A percentile compares a stretch with the other conserved stretches of the same genome.
phyloP scores from a whole-genome alignment of 306 rosid species.

The Inga leiocalycina region DNA sequence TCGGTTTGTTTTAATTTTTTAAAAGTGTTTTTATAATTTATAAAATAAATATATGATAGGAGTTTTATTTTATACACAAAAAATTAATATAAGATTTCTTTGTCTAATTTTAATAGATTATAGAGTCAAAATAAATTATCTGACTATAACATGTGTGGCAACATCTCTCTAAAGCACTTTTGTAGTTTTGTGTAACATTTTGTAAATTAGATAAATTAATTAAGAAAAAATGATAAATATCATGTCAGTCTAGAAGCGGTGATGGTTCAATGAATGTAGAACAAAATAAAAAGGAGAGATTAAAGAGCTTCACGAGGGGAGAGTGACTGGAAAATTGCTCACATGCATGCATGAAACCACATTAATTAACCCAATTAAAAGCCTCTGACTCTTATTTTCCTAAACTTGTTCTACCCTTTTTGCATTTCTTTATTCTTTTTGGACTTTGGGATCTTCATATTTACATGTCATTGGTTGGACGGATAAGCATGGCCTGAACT shows the following conservation, averaged over 20 bases:
- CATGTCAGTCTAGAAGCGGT: not conserved
- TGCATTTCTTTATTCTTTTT: not conserved
- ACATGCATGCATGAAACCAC: slow-evolving; percentile 1
- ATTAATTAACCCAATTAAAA: not conserved
- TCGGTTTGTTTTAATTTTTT: too few relatives aligned
- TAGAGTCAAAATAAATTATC: too few relatives aligned
- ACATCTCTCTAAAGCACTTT: too few relatives aligned
- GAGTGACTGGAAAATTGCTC: not conserved
- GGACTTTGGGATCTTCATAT: not conserved
- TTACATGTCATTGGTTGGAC: not conserved
- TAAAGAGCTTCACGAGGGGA: not conserved
- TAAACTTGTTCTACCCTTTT: not conserved
- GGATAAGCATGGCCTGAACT: not conserved
- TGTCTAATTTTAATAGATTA: too few relatives aligned
- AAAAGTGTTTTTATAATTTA: too few relatives aligned
- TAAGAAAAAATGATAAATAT: too few relatives aligned
- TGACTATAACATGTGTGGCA: too few relatives aligned
- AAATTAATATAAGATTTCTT: too few relatives aligned
- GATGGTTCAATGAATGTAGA: not conserved
- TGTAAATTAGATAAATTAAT: too few relatives aligned
- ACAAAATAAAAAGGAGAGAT: not conserved
- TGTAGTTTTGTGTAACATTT: too few relatives aligned
- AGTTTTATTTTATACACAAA: too few relatives aligned
- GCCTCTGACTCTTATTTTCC: not conserved
- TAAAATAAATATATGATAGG: accelerated